A percentile compares a stretch with the other conserved stretches of the same genome.
These are phyloP conservation scores for Acorus gramineus DNA, from an alignment of 106 monocot genomes.

Conservation along the genomic window DNA sequence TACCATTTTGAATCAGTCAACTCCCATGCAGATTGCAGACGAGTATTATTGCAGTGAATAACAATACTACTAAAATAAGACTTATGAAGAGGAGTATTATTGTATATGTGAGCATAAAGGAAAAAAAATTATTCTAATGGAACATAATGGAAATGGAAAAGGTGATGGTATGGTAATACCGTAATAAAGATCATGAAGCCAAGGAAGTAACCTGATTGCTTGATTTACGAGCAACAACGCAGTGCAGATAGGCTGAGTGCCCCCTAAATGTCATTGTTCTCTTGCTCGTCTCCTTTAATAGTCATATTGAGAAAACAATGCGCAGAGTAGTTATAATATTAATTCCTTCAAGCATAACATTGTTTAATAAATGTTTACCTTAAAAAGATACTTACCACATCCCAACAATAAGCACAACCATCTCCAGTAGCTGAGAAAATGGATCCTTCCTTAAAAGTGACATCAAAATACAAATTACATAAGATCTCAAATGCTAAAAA, in stretches of 20 bases:
- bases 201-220: slow-evolving; percentile 53
- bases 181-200: not conserved
- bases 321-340: not conserved
- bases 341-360: not conserved
- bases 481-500: too few species aligned
- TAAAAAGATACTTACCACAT: slow-evolving; percentile 62
- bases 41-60: too few species aligned
- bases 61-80: too few species aligned
- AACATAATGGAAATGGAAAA: not conserved
- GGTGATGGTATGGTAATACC: not conserved
- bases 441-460: slow-evolving; percentile 54
- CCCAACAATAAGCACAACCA: slow-evolving; percentile 91
- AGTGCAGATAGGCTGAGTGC: slow-evolving; percentile 80
- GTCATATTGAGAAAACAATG: slow-evolving; percentile 1
- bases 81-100: too few species aligned
- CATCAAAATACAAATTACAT: not conserved
- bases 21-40: too few species aligned
- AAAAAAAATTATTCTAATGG: not conserved
- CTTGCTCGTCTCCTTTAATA: slow-evolving; percentile 61
- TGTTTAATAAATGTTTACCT: slow-evolving; percentile 2
- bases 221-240: slow-evolving; percentile 48
- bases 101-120: too few species aligned
- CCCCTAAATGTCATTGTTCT: slow-evolving; percentile 70
- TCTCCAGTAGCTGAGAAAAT: slow-evolving; percentile 90
- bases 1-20: too few species aligned